phyloP scores from a whole-genome alignment of 2,329 filamentous ascomycete species.

The Epicoccum sorghinum region DNA sequence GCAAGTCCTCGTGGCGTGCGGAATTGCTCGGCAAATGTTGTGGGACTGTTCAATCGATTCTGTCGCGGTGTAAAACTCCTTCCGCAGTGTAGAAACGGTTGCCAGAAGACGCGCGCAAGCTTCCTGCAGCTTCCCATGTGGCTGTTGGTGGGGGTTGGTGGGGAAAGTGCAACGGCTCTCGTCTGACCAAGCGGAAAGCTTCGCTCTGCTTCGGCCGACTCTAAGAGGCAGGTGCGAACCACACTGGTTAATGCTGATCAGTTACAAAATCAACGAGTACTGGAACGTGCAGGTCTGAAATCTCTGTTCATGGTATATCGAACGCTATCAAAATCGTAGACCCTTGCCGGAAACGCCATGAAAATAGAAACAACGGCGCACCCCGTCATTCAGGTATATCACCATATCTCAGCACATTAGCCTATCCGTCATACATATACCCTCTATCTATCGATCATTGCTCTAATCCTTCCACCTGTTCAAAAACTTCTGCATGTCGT shows the following conservation, averaged over 20 bases:
- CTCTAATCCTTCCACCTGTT: slow-evolving; percentile 64
- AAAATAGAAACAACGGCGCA: background rate
- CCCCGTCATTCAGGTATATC: background rate
- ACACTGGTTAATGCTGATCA: slow-evolving; percentile 3
- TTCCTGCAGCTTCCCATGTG: slow-evolving; percentile 24
- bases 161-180: slow-evolving; percentile 21
- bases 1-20: slow-evolving; percentile 12
- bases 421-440: background rate
- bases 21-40: slow-evolving; percentile 7
- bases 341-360: slow-evolving; percentile 4
- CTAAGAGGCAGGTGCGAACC: slow-evolving; percentile 28
- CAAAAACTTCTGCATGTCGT: slow-evolving; percentile 64
- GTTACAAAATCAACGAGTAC: background rate
- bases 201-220: slow-evolving; percentile 11
- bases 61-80: slow-evolving; percentile 12
- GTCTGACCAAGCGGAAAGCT: slow-evolving; percentile 25
- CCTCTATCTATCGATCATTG: background rate
- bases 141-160: slow-evolving; percentile 33
- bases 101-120: slow-evolving; percentile 22
- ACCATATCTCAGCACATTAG: background rate
- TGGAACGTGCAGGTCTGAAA: background rate
- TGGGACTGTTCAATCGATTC: slow-evolving; percentile 3
- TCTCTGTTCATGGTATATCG: slow-evolving; percentile 5
- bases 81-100: slow-evolving; percentile 15
- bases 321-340: slow-evolving; percentile 13